A percentile compares a stretch with the other conserved stretches of the same genome.
Conservation (phyloP, 2,329 filamentous ascomycete genomes). For the Cercospora sesami region DNA sequence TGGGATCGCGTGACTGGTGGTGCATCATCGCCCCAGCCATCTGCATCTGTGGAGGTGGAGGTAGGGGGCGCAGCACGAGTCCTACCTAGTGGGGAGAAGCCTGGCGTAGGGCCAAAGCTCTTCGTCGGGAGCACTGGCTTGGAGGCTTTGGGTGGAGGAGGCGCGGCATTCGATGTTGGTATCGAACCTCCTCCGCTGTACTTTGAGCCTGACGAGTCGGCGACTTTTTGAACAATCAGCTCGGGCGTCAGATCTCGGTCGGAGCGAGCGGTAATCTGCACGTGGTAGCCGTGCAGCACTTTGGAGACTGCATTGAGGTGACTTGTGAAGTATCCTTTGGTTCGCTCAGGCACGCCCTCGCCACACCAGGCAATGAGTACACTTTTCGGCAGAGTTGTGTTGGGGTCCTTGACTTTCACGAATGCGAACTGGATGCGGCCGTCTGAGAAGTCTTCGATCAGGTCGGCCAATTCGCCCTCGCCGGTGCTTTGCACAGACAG, state of each 20-base stretch:
- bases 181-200: constrained; percentile 70
- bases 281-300: constrained; percentile 91
- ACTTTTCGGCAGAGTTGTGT: constrained; percentile 83
- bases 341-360: constrained; percentile 95
- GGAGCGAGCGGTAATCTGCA: constrained; percentile 93
- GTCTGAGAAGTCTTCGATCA: constrained; percentile 95
- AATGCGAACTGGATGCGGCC: constrained; percentile 96
- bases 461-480: constrained; percentile 85
- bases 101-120: constrained; percentile 52
- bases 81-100: constrained; percentile 66
- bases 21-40: constrained; percentile 94
- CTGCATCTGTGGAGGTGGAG: constrained; percentile 64
- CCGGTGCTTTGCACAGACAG: constrained; percentile 92
- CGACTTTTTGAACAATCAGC: constrained; percentile 85
- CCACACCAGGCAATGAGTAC: constrained; percentile 96
- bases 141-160: constrained; percentile 71
- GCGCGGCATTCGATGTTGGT: constrained; percentile 53
- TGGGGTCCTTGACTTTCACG: constrained; percentile 93
- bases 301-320: constrained; percentile 87
- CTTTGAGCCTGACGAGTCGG: constrained; percentile 91
- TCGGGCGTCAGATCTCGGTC: constrained; percentile 86
- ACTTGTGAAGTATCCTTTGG: constrained; percentile 97
- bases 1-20: constrained; percentile 84
- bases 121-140: constrained; percentile 89
- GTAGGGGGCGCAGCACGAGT: constrained; percentile 58